Conservation (phyloP, 2,329 filamentous ascomycete species). For the Penicillium glabrum region DNA sequence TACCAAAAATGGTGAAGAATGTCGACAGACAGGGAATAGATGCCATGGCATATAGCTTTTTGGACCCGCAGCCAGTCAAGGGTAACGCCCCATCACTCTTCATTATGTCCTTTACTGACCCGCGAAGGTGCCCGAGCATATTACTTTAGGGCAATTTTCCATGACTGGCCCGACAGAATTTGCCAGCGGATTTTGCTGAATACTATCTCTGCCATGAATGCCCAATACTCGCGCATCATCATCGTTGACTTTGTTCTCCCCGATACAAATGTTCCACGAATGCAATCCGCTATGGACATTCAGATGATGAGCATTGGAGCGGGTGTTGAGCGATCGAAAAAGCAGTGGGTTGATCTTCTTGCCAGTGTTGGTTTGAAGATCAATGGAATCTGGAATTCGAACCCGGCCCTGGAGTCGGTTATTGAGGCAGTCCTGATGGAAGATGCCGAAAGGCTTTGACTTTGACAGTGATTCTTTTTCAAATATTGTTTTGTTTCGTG, state of each 20-base stretch:
- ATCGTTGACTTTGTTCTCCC: slow-evolving; percentile 39
- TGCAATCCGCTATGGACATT: slow-evolving; percentile 34
- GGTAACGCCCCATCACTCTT: not conserved
- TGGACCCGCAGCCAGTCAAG: slow-evolving; percentile 33
- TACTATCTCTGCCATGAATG: slow-evolving; percentile 33
- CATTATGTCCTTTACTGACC: not conserved
- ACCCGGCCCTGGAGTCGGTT: slow-evolving; percentile 29
- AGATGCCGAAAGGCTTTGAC: not conserved
- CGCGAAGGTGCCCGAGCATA: slow-evolving; percentile 30
- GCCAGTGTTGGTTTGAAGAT: slow-evolving; percentile 30
- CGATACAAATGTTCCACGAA: slow-evolving; percentile 27
- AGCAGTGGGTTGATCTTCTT: slow-evolving; percentile 33
- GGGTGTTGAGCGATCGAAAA: slow-evolving; percentile 34
- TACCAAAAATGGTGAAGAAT: slow-evolving; percentile 28
- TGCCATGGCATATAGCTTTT: slow-evolving; percentile 34
- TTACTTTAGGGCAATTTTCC: slow-evolving; percentile 40
- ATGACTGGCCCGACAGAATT: slow-evolving; percentile 38
- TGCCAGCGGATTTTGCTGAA: slow-evolving; percentile 34
- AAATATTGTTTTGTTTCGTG: no score
- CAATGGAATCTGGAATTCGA: slow-evolving; percentile 26
- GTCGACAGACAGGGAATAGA: slow-evolving; percentile 22
- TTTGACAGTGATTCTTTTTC: not conserved
- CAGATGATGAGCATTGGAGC: slow-evolving; percentile 41
- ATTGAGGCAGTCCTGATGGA: slow-evolving; percentile 24
- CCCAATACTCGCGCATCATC: slow-evolving; percentile 32